Percentiles rank a stretch among this genome's conserved stretches.
Conservation (phyloP, 352 stramenopile species). For the Halophytophthora polymorphica region DNA sequence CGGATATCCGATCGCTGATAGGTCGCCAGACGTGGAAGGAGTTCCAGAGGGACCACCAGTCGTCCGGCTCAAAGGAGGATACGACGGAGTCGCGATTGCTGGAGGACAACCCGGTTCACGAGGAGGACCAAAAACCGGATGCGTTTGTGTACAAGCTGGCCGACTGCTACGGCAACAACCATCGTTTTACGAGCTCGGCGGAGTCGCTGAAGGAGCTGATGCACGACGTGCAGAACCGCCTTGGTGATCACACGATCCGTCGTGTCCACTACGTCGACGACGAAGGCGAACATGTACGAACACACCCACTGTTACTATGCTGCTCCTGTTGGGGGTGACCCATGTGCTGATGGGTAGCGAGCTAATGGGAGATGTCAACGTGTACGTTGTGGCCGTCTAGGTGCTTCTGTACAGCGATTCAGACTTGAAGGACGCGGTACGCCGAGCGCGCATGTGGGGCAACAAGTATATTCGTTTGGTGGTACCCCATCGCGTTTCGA, state of each 20-base stretch:
- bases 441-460: conserved; percentile 67
- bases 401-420: conserved; percentile 76
- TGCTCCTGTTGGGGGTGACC: neutral
- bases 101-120: conserved; percentile 29
- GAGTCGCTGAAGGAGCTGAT: conserved; percentile 69
- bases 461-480: conserved; percentile 85
- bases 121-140: conserved; percentile 26
- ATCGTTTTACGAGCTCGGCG: conserved; percentile 83
- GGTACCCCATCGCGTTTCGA: conserved; percentile 28
- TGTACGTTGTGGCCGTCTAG: conserved; percentile 19
- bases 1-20: conserved; percentile 31
- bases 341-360: neutral
- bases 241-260: conserved; percentile 73
- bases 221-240: conserved; percentile 63
- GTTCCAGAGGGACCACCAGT: conserved; percentile 33
- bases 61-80: conserved; percentile 18
- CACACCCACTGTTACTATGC: neutral
- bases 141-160: conserved; percentile 85
- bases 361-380: conserved; percentile 1
- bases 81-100: conserved; percentile 22
- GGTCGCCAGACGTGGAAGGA: conserved; percentile 44
- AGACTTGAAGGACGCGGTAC: conserved; percentile 79
- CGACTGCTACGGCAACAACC: conserved; percentile 78
- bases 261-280: conserved; percentile 83
- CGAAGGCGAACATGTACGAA: conserved; percentile 69